phyloP scores from a whole-genome alignment of 2,329 filamentous ascomycete species.

The Diplodia mutila region DNA sequence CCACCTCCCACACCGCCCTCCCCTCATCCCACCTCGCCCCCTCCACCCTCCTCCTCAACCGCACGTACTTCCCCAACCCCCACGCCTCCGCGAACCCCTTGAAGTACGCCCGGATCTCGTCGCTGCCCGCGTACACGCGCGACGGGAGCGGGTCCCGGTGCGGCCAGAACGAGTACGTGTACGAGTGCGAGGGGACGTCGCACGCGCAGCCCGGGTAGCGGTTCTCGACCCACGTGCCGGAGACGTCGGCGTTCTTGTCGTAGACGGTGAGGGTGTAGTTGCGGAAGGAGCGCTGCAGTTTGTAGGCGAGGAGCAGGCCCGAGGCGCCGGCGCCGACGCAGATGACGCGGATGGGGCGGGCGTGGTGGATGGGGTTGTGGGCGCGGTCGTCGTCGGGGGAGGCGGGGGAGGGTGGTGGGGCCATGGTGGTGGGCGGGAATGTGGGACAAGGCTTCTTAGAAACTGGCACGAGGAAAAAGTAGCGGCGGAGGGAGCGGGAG shows the following conservation, averaged over 20 bases:
- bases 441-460: no score
- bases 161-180: slow-evolving; percentile 56
- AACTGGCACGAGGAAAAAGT: no score
- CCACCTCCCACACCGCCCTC: slow-evolving; percentile 35
- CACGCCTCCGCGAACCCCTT: slow-evolving; percentile 48
- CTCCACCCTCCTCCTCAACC: slow-evolving; percentile 28
- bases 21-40: background rate
- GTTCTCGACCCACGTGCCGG: slow-evolving; percentile 60
- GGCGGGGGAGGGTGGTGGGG: background rate
- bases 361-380: slow-evolving; percentile 40
- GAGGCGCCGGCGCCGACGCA: slow-evolving; percentile 55
- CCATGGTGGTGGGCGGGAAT: background rate
- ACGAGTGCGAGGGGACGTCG: slow-evolving; percentile 59
- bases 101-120: slow-evolving; percentile 51
- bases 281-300: slow-evolving; percentile 50
- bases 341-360: slow-evolving; percentile 43
- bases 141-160: slow-evolving; percentile 52
- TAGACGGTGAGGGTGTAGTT: slow-evolving; percentile 50
- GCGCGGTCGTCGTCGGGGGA: slow-evolving; percentile 28
- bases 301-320: slow-evolving; percentile 54
- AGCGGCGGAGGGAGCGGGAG: background rate
- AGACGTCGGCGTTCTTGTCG: slow-evolving; percentile 54
- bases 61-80: slow-evolving; percentile 42
- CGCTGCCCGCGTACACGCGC: slow-evolving; percentile 47
- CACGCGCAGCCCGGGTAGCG: slow-evolving; percentile 44